Conservation (phyloP, 768 basidiomycete genomes). For the Tylopilus intermedius region DNA sequence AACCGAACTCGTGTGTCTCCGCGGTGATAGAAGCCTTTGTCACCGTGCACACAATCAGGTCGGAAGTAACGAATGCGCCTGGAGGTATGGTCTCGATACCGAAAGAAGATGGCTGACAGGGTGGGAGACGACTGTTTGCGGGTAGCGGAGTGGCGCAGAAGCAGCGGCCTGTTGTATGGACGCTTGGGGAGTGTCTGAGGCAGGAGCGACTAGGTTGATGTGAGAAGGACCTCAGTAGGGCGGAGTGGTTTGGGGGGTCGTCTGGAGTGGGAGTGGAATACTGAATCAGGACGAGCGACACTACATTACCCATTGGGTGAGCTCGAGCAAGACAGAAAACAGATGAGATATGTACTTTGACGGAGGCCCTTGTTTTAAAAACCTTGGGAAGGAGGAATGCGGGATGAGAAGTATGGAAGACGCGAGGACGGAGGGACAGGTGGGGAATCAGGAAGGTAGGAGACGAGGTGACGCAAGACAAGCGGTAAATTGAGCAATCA, state of each 20-base stretch:
- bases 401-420: slow-evolving; percentile 23
- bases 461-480: slow-evolving; percentile 22
- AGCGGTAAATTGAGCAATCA: slow-evolving; percentile 8
- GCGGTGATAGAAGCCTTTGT: no score
- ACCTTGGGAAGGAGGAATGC: slow-evolving; percentile 16
- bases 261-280: slow-evolving; percentile 17
- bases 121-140: slow-evolving; percentile 16
- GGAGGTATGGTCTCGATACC: slow-evolving; percentile 25
- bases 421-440: slow-evolving; percentile 28
- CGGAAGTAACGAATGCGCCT: slow-evolving; percentile 25
- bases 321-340: not conserved
- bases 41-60: slow-evolving; percentile 10
- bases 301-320: slow-evolving; percentile 28
- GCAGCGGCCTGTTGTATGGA: slow-evolving; percentile 18
- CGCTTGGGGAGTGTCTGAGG: slow-evolving; percentile 20
- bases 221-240: slow-evolving; percentile 28
- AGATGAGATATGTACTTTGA: slow-evolving; percentile 21
- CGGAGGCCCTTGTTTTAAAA: slow-evolving; percentile 16
- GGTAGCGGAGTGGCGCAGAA: slow-evolving; percentile 26
- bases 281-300: slow-evolving; percentile 30
- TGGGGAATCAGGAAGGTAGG: slow-evolving; percentile 10
- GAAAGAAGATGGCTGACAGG: slow-evolving; percentile 24
- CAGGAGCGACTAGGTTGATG: slow-evolving; percentile 31
- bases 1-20: no score
- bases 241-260: slow-evolving; percentile 8